Conservation (phyloP, 2,329 filamentous ascomycete species). For the Nothopassalora personata region DNA sequence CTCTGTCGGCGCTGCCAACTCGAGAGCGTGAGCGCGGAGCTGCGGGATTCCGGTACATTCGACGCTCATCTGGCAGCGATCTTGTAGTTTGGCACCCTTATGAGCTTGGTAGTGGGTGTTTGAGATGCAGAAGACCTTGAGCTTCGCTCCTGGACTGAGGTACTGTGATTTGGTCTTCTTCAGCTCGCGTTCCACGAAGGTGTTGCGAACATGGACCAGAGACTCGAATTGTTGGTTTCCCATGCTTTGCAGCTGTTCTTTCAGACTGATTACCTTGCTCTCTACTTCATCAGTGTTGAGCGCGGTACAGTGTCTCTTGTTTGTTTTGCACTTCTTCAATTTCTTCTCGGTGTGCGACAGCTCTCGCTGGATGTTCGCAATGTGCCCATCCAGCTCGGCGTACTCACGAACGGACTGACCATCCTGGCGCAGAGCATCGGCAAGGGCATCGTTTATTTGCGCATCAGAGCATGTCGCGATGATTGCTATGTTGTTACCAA, state of each 20-base stretch:
- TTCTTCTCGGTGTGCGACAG: too few relatives aligned
- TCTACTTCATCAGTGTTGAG: too few relatives aligned
- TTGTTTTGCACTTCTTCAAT: neutral
- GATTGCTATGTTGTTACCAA: slow-evolving; percentile 17
- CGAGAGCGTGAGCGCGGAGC: slow-evolving; percentile 16
- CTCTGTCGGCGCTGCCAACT: slow-evolving; percentile 9
- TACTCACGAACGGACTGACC: slow-evolving; percentile 5
- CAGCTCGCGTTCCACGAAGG: slow-evolving; percentile 5
- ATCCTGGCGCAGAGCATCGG: slow-evolving; percentile 5
- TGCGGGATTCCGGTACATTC: slow-evolving; percentile 20
- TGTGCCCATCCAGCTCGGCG: slow-evolving; percentile 1
- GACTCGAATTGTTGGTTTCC: slow-evolving; percentile 7
- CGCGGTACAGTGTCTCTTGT: neutral
- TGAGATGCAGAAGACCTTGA: slow-evolving; percentile 21
- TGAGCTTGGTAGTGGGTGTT: slow-evolving; percentile 23
- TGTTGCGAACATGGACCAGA: slow-evolving; percentile 20
- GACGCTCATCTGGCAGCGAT: slow-evolving; percentile 3
- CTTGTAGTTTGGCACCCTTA: slow-evolving; percentile 6
- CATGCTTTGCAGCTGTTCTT: slow-evolving; percentile 31
- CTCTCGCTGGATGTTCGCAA: slow-evolving; percentile 2
- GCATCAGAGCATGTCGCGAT: slow-evolving; percentile 23
- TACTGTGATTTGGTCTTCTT: slow-evolving; percentile 9
- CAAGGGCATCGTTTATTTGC: slow-evolving; percentile 12
- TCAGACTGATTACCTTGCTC: slow-evolving; percentile 1
- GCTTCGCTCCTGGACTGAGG: slow-evolving; percentile 4